phyloP scores from a whole-genome alignment of 495 filamentous ascomycete genomes.

The Neurospora sp. region DNA sequence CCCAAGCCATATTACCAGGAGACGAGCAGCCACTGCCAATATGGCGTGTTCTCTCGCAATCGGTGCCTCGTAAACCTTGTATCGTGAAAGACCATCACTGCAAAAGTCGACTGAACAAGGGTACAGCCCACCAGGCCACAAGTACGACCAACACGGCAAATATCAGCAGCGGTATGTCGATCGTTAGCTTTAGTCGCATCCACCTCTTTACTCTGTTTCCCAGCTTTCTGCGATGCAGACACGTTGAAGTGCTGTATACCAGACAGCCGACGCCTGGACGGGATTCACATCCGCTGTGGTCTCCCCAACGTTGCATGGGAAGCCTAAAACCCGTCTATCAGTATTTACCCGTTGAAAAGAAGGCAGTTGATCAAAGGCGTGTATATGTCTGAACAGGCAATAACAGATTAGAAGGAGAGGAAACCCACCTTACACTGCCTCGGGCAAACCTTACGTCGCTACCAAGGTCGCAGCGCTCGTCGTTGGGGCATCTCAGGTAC shows the following conservation, averaged over 20 bases:
- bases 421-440: constrained; percentile 38
- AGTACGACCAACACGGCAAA: constrained; percentile 20
- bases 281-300: constrained; percentile 44
- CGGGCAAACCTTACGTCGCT: constrained; percentile 43
- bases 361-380: too few species aligned
- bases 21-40: background rate
- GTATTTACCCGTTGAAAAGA: background rate
- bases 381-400: too few species aligned
- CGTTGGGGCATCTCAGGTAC: constrained; percentile 41
- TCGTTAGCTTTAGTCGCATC: constrained; percentile 21
- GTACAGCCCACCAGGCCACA: constrained; percentile 9
- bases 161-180: constrained; percentile 25
- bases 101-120: background rate
- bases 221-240: constrained; percentile 25
- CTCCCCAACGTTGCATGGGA: constrained; percentile 41
- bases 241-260: constrained; percentile 37
- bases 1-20: too few species aligned
- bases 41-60: background rate
- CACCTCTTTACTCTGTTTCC: constrained; percentile 24
- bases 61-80: background rate
- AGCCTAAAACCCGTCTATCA: constrained; percentile 18
- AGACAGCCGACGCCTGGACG: constrained; percentile 42
- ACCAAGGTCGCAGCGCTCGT: constrained; percentile 38
- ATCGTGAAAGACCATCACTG: background rate
- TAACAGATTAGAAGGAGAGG: background rate